Base-by-base conservation (phyloP, 192 early-diverging fungal species). In the Coemansia sp. region DNA sequence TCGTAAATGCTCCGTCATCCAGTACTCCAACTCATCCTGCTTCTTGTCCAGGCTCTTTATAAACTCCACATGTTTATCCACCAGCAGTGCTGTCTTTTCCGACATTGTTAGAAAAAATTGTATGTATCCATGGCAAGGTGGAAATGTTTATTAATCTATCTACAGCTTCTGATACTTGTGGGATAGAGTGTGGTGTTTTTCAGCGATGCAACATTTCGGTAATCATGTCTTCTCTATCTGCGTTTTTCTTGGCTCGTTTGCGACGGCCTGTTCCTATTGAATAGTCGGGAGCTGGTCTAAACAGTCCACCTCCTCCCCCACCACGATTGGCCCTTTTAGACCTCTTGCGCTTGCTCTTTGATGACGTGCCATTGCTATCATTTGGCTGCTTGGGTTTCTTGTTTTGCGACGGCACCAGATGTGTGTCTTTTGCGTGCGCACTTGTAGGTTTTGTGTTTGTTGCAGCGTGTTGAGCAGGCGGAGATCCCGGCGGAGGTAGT, bases 21-120 rank as follows among this genome's bases (percentile, higher is more conserved):
- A 94, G 72, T 96, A 98, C 56, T 96, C 94, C 11, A 98, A 78
- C 30, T 84, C 85, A 54, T 94, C 88, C 40, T 90, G 87, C 63
- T 86, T 82, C 87, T 92, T 87, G 68, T 90, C 87, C 6, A 90
- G 65, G 6, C 75, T 79, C 50, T 88, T 76, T 37, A 90, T 85
- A 56, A 86, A 90, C 72, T 82, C 82, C 30, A 88, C 84, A 51
- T 90, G 88, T 26, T 83, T 81, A 33, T 87, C 83, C 1, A 79
- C 59, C 40, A 59, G 15, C 39, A 59, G 19, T 10, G 38, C 15
- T 26, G 23, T 4, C 4, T 26, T 26, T 4, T 26, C 23, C 23
- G 23, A 26, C 23, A 26, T 26, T 1, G 23, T 26, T 26, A 26
- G 4, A 26, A 26, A 26, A 26, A 26, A 26, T 26, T 4, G 4